Percentiles rank a stretch among this genome's conserved stretches.
Evolutionary conservation across 2,329 filamentous ascomycete genomes (phyloP).

Genomic region (Cryphonectria naterciae): DNA sequence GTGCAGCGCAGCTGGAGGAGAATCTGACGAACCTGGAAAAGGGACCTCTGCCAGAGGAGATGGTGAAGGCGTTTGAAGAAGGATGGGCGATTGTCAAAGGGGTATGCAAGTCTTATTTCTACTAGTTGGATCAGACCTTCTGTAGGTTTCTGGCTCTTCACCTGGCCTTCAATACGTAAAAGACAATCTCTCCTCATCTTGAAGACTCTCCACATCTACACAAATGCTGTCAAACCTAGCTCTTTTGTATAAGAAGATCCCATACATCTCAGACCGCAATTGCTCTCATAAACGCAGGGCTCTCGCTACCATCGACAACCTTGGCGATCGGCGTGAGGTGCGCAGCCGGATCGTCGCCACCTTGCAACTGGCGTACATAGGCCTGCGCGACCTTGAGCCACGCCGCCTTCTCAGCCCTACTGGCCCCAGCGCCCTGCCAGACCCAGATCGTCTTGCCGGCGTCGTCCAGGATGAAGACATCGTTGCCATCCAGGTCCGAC

Average conservation of each 20-base stretch:
- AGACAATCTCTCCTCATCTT: not conserved
- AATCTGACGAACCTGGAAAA: conserved; percentile 53
- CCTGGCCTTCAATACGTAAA: not conserved
- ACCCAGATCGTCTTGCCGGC: conserved; percentile 64
- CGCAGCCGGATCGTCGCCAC: conserved; percentile 38
- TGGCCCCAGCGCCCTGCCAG: conserved; percentile 66
- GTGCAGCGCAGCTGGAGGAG: conserved; percentile 48
- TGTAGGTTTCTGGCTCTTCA: not conserved
- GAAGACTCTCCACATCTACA: not conserved
- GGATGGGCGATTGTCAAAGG: conserved; percentile 72
- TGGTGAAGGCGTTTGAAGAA: conserved; percentile 70
- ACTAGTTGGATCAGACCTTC: not conserved
- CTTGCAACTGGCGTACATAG: conserved; percentile 52
- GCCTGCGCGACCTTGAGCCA: conserved; percentile 65
- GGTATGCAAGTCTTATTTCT: conserved; percentile 29
- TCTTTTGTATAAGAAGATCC: not conserved
- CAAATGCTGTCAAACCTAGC: not conserved
- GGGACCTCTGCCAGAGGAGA: conserved; percentile 70
- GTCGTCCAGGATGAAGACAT: conserved; percentile 67
- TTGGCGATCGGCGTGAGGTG: conserved; percentile 59
- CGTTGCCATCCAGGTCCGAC: conserved; percentile 58
- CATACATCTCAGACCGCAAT: conserved; percentile 39
- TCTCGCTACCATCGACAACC: conserved; percentile 61
- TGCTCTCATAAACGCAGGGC: conserved; percentile 53
- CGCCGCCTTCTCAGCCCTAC: conserved; percentile 58